Percentiles rank a stretch among this genome's conserved stretches.
These are phyloP conservation scores for Grifola frondosa DNA, from an alignment of 1,284 basidiomycete species.

Conservation along the genomic window DNA sequence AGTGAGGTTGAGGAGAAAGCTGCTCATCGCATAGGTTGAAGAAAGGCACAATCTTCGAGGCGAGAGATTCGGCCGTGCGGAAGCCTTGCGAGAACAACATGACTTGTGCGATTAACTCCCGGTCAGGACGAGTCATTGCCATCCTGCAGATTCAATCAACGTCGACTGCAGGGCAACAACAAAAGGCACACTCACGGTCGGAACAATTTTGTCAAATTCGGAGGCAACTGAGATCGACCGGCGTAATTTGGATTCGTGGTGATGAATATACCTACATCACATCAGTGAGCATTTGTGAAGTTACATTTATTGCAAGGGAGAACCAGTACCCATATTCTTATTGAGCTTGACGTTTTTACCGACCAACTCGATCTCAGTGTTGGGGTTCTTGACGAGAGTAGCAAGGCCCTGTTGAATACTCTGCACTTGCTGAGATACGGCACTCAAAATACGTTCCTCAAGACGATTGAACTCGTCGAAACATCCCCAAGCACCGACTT, in stretches of 20 bases:
- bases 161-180: not conserved
- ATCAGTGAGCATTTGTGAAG: too few relatives aligned
- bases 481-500: constrained; percentile 99
- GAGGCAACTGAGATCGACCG: constrained; percentile 94
- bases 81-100: constrained; percentile 99
- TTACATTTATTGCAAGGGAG: too few relatives aligned
- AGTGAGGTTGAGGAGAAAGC: constrained; percentile 95
- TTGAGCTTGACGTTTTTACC: constrained; percentile 94
- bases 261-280: constrained; percentile 93
- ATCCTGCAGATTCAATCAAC: constrained; percentile 57
- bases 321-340: constrained; percentile 85
- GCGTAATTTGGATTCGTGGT: constrained; percentile 99
- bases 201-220: constrained; percentile 96
- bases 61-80: constrained; percentile 93
- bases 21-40: constrained; percentile 99
- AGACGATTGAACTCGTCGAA: constrained; percentile 99
- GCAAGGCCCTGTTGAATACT: constrained; percentile 96
- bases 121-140: constrained; percentile 99
- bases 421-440: constrained; percentile 99
- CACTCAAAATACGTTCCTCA: constrained; percentile 96
- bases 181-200: constrained; percentile 67
- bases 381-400: constrained; percentile 75
- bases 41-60: constrained; percentile 98
- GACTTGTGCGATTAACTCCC: constrained; percentile 98
- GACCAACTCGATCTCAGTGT: constrained; percentile 92